Base-by-base conservation (phyloP, 2,329 filamentous ascomycete genomes). In the Trichoderma afroharzianum region DNA sequence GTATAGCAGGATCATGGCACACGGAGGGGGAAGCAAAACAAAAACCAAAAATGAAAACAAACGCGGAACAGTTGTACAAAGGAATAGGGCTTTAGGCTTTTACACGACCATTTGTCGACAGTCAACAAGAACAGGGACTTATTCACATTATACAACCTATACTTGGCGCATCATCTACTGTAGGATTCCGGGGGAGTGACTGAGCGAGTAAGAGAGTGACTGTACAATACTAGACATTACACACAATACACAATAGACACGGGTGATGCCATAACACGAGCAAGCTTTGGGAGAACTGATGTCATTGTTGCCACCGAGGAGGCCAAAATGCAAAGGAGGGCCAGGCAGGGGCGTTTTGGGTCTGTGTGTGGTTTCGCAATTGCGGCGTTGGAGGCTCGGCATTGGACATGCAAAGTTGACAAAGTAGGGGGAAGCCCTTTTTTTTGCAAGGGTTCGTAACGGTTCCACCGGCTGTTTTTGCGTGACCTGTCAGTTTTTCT, bases 1-100 rank as follows among this genome's bases (percentile, higher is more conserved):
- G 59, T 43, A 36, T 53, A n/a, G 68, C 59, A 36, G 50, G 68
- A 9, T 55, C 62, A 62, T 5, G 39, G 59, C 61, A 61, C 61
- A 53, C 57, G 43, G 8, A 33, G 28, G 43, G 21, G 55, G 63
- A 21, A 30, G 26, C 36, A 64, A 66, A 67, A 14, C 47, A 39
- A 68, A 68, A 53, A 26, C 30, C 18, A 62, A 62, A 62, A 57
- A 15, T 33, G 33, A 71, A 71, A 71, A 68, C 47, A 68, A 61
- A 47, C n/a, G 26, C 32, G 53, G 63, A 47, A 33, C 57, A 24
- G 33, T 24, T 71, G 69, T 66, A 59, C 36, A 68, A 26, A 36
- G 50, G 53, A 50, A 50, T 21, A 50, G n/a, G n/a, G 43, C 43
- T 47, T 47, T 69, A 50, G 57, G 28, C 39, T 68, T 47, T 62